These are phyloP conservation scores for Gaeumannomyces sp. DNA, from an alignment of 2,329 filamentous ascomycete genomes.

Conservation along the genomic window DNA sequence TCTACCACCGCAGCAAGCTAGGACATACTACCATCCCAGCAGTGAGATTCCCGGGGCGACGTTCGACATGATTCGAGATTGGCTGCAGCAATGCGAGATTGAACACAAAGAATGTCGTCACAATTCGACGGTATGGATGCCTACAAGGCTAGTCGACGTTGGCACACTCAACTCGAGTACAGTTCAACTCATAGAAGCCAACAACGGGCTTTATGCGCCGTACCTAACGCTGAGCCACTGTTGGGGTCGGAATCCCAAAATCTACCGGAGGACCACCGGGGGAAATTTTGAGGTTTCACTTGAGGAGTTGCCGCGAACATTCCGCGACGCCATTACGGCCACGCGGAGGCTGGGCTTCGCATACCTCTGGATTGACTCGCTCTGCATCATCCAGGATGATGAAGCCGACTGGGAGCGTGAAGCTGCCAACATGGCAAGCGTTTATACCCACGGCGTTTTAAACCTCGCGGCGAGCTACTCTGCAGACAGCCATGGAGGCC, in stretches of 20 bases:
- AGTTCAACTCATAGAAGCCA: no score
- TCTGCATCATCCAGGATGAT: constrained; percentile 15
- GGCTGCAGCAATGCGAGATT: no score
- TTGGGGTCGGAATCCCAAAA: constrained; percentile 12
- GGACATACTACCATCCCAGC: no score
- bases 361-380: constrained; percentile 19
- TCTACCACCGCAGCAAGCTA: no score
- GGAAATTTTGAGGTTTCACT: background rate
- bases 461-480: background rate
- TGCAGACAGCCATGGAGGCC: no score
- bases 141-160: no score
- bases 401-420: background rate
- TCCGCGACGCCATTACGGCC: constrained; percentile 15
- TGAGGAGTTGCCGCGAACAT: background rate
- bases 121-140: no score
- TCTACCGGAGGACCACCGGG: background rate
- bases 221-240: constrained; percentile 17
- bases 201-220: no score
- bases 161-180: no score
- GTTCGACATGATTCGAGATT: no score
- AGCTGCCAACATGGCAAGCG: background rate
- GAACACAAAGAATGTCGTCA: no score
- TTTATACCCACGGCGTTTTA: constrained; percentile 4
- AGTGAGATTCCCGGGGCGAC: no score
- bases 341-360: constrained; percentile 11